Base-by-base conservation (phyloP, 1,284 basidiomycete species). In the Ustilago trichophora region DNA sequence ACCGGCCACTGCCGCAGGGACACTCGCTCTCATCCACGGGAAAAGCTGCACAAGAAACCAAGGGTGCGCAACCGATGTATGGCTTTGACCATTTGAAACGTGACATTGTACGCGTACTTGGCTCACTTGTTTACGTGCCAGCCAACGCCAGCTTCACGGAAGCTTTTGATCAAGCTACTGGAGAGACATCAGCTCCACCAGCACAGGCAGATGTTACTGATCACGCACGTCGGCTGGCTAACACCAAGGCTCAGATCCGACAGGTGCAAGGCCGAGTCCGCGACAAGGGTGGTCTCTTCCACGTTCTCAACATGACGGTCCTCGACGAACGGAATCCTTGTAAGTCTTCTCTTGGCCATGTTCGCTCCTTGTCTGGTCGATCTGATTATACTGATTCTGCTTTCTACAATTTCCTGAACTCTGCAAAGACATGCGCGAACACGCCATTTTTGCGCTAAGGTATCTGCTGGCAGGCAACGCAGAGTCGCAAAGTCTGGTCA, bases 401-500 rank as follows among this genome's bases (percentile, higher is more conserved):
- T n/a, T n/a, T n/a, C n/a, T n/a, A n/a, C n/a, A n/a, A n/a, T n/a
- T n/a, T n/a, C n/a, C n/a, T n/a, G n/a, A n/a, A n/a, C n/a, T n/a
- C n/a, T n/a, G n/a, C n/a, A 27, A 43, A 77, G 73, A 80, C 36
- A 78, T 80, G 55, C 70, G 76, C 15, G 77, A 80, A 34, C 75
- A 77, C 32, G 77, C 77, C 22, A 72, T 80, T 40, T 77, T 80
- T 48, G 54, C 77, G 27, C 63, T 80, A 26, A 53, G 76, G 10
- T 71, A 77, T 32, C 52, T 80, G 33, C 63, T 80, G 11, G 72
- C 63, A 8, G 49, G 49, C 21, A 80, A 80, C 42, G 26, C 29
- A 10, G 65, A 67, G 36, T 78, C 74, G 22, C 76, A 80, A 42
- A 57, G 32, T 18, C 59, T 72, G 2, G 44, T 80, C 7, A 54